Base-by-base conservation (phyloP, 2,329 filamentous ascomycete genomes). In the Pseudocercospora vitis region DNA sequence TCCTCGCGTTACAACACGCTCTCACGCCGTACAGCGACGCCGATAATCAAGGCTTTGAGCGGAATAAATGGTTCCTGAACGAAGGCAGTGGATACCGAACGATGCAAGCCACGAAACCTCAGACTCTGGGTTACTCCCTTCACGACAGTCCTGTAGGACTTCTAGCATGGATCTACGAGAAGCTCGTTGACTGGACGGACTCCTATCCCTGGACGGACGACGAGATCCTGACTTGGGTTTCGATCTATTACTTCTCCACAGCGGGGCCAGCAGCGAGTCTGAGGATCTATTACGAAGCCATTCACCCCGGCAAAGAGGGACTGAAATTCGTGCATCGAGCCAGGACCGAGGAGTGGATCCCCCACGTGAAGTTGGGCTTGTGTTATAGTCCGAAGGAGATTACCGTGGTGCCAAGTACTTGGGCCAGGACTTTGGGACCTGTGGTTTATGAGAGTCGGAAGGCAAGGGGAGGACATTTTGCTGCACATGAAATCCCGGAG, bases 111-210 rank as follows among this genome's bases (percentile, higher is more conserved):
- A 90, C 87, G 0, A 85, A 86, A 53, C 88, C 89, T 0, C 83
- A 89, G 48, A 92, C 88, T 0, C 66, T 91, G 0, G 85, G 84
- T 0, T 89, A 88, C 63, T 83, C 77, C 0, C 75, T 91, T 2
- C 77, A 81, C 0, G 87, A 91, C 66, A 85, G 80, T 5, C 89
- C 88, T 0, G 80, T 88, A 0, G 86, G 80, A 0, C 72, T 90
- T 2, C 74, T 92, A 1, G 82, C 86, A 0, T 94, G 89, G 89
- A 84, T 92, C 28, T 88, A 88, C 60, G 89, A 92, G 71, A 92
- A 92, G 67, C 72, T 92, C 31, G 82, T 86, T 60, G 84, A 88
- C 62, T 92, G 88, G 88, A 84, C 84, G 0, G 87, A 91, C 63
- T 63, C 62, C 1, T 90, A 90, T 64, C 73, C 80, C 0, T 91